A percentile compares a stretch with the other conserved stretches of the same genome.
Conservation (phyloP, 2,329 filamentous ascomycete species). For the Parastagonospora nodorum region DNA sequence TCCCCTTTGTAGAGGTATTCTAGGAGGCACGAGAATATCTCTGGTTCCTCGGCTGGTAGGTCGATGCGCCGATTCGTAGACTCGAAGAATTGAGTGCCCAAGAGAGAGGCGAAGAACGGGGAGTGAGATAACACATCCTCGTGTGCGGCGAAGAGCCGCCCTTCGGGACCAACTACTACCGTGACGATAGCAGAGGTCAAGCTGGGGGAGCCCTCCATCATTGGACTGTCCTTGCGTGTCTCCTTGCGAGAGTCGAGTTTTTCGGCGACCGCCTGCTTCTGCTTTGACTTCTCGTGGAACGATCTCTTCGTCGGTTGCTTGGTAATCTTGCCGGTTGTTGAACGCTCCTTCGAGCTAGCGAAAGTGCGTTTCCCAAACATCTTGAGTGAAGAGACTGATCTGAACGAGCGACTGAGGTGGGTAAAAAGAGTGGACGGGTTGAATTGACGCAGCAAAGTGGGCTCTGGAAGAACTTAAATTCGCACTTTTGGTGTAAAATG, state of each 20-base stretch:
- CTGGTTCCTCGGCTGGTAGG: constrained; percentile 80
- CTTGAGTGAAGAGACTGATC: constrained; percentile 53
- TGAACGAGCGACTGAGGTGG: constrained; percentile 51
- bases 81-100: constrained; percentile 75
- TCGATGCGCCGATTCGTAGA: constrained; percentile 74
- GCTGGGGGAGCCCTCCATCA: constrained; percentile 56
- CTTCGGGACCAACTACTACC: constrained; percentile 80
- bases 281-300: constrained; percentile 75
- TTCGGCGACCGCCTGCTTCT: constrained; percentile 71
- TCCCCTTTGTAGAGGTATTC: constrained; percentile 98
- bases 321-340: constrained; percentile 73
- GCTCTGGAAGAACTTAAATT: constrained; percentile 58
- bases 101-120: constrained; percentile 77
- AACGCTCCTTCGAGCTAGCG: constrained; percentile 75
- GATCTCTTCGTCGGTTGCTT: constrained; percentile 75
- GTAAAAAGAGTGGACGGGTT: constrained; percentile 53
- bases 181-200: constrained; percentile 80
- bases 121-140: constrained; percentile 88
- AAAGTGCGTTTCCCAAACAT: constrained; percentile 93
- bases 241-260: constrained; percentile 57
- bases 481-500: constrained; percentile 43
- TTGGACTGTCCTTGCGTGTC: constrained; percentile 62
- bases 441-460: constrained; percentile 59
- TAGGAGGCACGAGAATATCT: constrained; percentile 88
- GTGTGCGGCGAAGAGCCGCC: constrained; percentile 91